Evolutionary conservation across 805 yeast genomes (phyloP).

Genomic region (Nakazawaea wickerhamii): DNA sequence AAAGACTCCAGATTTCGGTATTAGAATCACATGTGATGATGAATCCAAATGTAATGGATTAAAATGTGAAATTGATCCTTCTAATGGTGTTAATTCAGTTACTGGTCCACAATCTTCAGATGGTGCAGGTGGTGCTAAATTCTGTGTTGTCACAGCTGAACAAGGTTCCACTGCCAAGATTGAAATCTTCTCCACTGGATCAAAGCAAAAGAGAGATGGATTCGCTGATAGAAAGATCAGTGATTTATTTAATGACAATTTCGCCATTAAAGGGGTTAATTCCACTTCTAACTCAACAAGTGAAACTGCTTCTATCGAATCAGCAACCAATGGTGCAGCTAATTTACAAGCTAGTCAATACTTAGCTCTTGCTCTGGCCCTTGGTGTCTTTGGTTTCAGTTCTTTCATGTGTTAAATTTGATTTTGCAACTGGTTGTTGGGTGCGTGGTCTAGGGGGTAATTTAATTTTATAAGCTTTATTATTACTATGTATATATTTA

Average conservation of each 20-base stretch:
- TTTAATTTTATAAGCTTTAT: no score
- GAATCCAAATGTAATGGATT: conserved; percentile 65
- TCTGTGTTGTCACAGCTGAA: conserved; percentile 77
- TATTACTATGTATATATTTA: no score
- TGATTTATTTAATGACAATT: neutral
- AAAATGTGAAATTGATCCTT: conserved; percentile 80
- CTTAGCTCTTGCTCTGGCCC: neutral
- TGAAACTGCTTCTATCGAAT: neutral
- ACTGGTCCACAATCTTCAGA: conserved; percentile 32
- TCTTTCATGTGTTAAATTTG: neutral
- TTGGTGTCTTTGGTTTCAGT: neutral
- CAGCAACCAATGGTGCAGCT: conserved; percentile 1
- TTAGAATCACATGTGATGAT: conserved; percentile 70
- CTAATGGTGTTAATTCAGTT: conserved; percentile 54
- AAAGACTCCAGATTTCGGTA: conserved; percentile 60
- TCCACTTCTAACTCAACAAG: neutral
- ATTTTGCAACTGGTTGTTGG: neutral
- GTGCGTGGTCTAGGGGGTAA: no score
- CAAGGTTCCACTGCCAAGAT: conserved; percentile 59
- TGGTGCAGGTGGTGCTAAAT: conserved; percentile 67
- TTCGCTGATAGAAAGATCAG: neutral
- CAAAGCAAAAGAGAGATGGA: conserved; percentile 8
- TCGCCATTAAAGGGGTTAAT: neutral
- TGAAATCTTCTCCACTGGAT: conserved; percentile 49
- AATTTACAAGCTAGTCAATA: neutral